phyloP scores from a whole-genome alignment of 108 stramenopile genomes.

The Nitzschia sp. region DNA sequence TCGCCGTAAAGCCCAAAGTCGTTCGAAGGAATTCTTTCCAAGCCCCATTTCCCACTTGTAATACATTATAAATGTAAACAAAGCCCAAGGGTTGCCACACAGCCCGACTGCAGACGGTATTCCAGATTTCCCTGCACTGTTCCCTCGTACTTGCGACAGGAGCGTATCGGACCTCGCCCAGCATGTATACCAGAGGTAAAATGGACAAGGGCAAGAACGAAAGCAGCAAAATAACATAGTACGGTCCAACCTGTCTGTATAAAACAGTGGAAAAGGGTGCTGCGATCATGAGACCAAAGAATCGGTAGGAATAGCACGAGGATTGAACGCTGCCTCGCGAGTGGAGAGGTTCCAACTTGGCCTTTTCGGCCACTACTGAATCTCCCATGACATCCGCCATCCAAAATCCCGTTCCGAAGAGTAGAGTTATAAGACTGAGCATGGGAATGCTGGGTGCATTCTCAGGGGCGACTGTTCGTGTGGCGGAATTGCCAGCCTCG shows the following conservation, averaged over 20 bases:
- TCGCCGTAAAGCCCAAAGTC: slow-evolving; percentile 64
- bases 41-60: slow-evolving; percentile 84
- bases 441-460: slow-evolving; percentile 68
- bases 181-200: slow-evolving; percentile 53
- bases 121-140: slow-evolving; percentile 83
- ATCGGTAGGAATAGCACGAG: slow-evolving; percentile 80
- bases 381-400: slow-evolving; percentile 88
- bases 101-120: slow-evolving; percentile 78
- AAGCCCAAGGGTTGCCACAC: slow-evolving; percentile 91
- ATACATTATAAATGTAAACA: slow-evolving; percentile 84
- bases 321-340: slow-evolving; percentile 72
- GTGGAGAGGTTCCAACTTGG: slow-evolving; percentile 75
- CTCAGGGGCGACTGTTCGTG: slow-evolving; percentile 23
- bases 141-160: slow-evolving; percentile 53
- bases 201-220: slow-evolving; percentile 62
- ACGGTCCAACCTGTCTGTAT: slow-evolving; percentile 60
- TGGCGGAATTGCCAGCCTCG: slow-evolving; percentile 9
- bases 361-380: slow-evolving; percentile 84
- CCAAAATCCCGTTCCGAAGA: slow-evolving; percentile 78
- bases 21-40: slow-evolving; percentile 83
- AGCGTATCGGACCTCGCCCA: slow-evolving; percentile 60
- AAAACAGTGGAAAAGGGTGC: slow-evolving; percentile 67
- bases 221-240: slow-evolving; percentile 54
- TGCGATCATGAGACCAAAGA: slow-evolving; percentile 74
- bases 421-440: slow-evolving; percentile 44